Evolutionary conservation across 2,329 filamentous ascomycete species (phyloP).

Genomic region (Rhinocladiella similis): DNA sequence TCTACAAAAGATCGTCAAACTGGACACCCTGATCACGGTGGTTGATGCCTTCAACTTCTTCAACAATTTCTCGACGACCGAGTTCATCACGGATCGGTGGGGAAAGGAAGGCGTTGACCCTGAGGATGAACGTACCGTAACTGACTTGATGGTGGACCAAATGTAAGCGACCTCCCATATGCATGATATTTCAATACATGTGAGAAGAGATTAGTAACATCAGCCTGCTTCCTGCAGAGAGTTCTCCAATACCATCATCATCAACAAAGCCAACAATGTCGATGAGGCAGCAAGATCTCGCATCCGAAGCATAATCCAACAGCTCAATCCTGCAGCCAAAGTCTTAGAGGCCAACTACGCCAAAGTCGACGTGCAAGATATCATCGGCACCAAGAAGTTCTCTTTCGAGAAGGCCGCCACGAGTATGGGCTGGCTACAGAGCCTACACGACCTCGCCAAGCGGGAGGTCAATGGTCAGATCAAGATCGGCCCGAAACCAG

Average conservation of each 20-base stretch:
- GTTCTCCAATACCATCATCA: constrained; percentile 70
- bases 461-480: constrained; percentile 57
- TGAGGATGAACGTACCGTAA: constrained; percentile 72
- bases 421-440: constrained; percentile 69
- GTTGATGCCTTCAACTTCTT: constrained; percentile 73
- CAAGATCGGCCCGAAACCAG: constrained; percentile 64
- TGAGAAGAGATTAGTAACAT: neutral
- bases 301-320: constrained; percentile 56
- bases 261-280: constrained; percentile 70
- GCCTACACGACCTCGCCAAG: constrained; percentile 67
- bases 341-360: constrained; percentile 61
- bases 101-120: constrained; percentile 59
- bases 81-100: constrained; percentile 65
- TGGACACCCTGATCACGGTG: constrained; percentile 72
- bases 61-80: constrained; percentile 69
- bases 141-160: constrained; percentile 74
- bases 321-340: constrained; percentile 67
- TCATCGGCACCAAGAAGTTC: constrained; percentile 67
- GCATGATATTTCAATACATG: too few relatives aligned
- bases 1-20: constrained; percentile 62
- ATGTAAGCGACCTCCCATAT: constrained; percentile 40
- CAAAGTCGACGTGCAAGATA: constrained; percentile 61
- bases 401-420: constrained; percentile 64
- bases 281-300: constrained; percentile 45
- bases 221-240: constrained; percentile 42